Conservation (phyloP, 352 stramenopile species). For the Pythium pectinolyticum region DNA sequence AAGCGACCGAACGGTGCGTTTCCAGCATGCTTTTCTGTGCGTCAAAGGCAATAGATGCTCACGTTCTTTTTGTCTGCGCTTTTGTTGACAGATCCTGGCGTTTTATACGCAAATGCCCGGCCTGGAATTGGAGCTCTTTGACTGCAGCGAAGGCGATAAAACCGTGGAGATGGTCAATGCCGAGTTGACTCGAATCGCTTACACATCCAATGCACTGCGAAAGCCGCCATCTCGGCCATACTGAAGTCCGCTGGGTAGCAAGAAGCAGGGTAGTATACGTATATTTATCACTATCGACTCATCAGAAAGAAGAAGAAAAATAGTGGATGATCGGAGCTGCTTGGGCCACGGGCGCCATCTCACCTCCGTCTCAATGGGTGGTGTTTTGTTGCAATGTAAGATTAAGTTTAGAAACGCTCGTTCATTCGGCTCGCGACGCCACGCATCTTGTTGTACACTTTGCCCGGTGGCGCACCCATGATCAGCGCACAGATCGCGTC, state of each 20-base stretch:
- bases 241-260: conserved; percentile 4
- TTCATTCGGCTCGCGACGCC: conserved; percentile 99
- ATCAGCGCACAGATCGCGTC: conserved; percentile 89
- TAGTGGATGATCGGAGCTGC: no score
- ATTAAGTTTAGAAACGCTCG: conserved; percentile 88
- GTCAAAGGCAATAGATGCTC: no score
- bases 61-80: not conserved
- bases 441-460: conserved; percentile 99
- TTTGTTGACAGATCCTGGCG: conserved; percentile 65
- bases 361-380: no score
- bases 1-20: conserved; percentile 61
- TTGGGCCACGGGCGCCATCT: no score
- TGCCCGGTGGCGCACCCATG: conserved; percentile 97
- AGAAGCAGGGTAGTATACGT: conserved; percentile 32
- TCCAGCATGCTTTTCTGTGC: no score
- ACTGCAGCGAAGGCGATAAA: conserved; percentile 80
- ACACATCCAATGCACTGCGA: conserved; percentile 25
- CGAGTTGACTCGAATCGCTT: conserved; percentile 73
- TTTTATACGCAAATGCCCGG: conserved; percentile 85
- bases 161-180: conserved; percentile 69
- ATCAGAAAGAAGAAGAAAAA: conserved; percentile 13
- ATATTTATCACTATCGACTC: conserved; percentile 71
- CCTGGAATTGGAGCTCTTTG: conserved; percentile 73
- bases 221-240: conserved; percentile 26
- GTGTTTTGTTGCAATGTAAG: conserved; percentile 5